Base-by-base conservation (phyloP, 805 yeast species). In the Yamadazyma tumulicola region DNA sequence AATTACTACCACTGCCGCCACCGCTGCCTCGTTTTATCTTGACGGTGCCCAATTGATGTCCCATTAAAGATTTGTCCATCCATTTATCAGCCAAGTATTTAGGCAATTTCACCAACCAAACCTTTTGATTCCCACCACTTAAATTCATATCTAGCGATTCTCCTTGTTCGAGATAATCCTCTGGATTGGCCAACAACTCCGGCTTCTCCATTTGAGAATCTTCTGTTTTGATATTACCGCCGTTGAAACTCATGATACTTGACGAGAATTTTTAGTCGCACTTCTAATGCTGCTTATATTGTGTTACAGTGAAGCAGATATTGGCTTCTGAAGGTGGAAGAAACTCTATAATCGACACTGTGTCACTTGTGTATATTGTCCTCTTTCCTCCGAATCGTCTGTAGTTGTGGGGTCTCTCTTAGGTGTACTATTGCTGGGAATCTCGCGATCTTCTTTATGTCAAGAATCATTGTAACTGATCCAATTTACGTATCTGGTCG, bases 31-130 rank as follows among this genome's bases (percentile, higher is more conserved):
- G 78, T 48, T 77, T 75, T 41, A 88, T 84, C 51, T 84, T 77
- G 23, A 93, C 85, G 47, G 77, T 79, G 5, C 96, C 94, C 43
- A 93, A 61, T 40, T 80, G 81, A 50, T 81, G 79, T 5, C 96
- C 96, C 34, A 76, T 72, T 28, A 65, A 63, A 34, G 75, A 39
- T 18, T 43, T 71, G 42, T 81, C 72, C 35, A 79, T 72, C 95
- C 97, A 87, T 45, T 75, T 70, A 26, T 81, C 85, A 19, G 95
- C 83, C 41, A 93, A 64, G 51, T 87, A 87, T 52, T 85, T 79
- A 1, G 98, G 97, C 51, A 93, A 64, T 48, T 93, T 77, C 16
- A 93, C 95, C 15, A 93, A 67, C 98, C 97, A 93, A 26, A 93
- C 81, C 47, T 87, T 87, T 49, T 83, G 81, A 31, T 62, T 69